Base-by-base conservation (phyloP, 1,139 yeast species). In the Yamadazyma blattariae region DNA sequence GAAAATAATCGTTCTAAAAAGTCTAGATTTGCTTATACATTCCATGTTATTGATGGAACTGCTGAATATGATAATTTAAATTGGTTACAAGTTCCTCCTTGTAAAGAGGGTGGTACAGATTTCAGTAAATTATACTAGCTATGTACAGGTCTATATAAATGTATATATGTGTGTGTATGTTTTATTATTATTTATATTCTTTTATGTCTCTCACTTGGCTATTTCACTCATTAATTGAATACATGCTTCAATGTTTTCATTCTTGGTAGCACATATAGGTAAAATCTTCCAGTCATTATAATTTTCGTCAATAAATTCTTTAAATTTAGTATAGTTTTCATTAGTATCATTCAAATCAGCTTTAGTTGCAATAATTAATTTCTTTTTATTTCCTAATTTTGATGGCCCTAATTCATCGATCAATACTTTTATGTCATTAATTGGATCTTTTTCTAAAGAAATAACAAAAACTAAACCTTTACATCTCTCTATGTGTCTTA, bases 401-500 rank as follows among this genome's bases (percentile, higher is more conserved):
- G 66, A 58, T 0, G 61, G 57, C 0, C 95, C 96, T 44, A 92
- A 72, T 51, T 92, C 98, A 1, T 62, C 61, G 1, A 87, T 57
- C 37, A 92, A 64, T 0, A 74, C 57, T 10, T 77, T 51, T 31
- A 92, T 59, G 48, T 88, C 96, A 0, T 56, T 63, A 1, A 78
- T 62, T 0, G 96, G 96, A 41, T 81, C 66, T 12, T 57, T 54
- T 30, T 86, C 96, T 19, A 92, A 64, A 4, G 89, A 84, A 2
- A 92, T 67, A 3, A 92, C 96, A 63, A 92, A 88, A 3, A 84
- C 95, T 39, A 92, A 63, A 0, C 96, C 96, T 11, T 85, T 83
- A 3, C 96, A 85, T 44, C 98, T 71, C 58, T 92, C 98, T 35
- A 92, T 79, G 55, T 92, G 98, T 40, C 97, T 71, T 44, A 92